Base-by-base conservation (phyloP, 441 rosid genomes). In the Theobroma grandiflorum region DNA sequence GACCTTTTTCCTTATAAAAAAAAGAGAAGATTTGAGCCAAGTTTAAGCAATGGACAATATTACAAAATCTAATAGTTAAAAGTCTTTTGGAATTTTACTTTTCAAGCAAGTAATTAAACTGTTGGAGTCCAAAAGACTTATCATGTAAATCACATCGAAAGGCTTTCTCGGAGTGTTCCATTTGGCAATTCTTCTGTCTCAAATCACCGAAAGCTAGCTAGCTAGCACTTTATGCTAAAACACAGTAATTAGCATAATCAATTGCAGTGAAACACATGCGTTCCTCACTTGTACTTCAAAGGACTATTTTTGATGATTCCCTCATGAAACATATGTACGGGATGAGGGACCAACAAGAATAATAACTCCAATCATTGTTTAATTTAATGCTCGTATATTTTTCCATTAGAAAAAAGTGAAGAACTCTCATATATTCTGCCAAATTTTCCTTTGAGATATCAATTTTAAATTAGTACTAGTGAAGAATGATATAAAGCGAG, bases 131-230 rank as follows among this genome's bases (percentile, higher is more conserved):
- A 35, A 64, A 26, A 16, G 7, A 6, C 1, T 64, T 0, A 7
- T 35, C 68, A 35, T 15, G 68, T 37, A 64, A 64, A 64, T 64
- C 68, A 64, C 68, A 37, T 64, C 45, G 10, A 64, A 64, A 64
- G 43, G 68, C 11, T 1, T 7, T 35, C 9, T 35, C 1, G 4
- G 22, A 64, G 8, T 64, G 68, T 35, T 35, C 4, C 3, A 64
- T 35, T 26, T 37, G 45, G 20, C 22, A 2, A 37, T 15, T 64
- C 22, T 64, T 6, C 10, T 6, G 68, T 64, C 68, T 37, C 12
- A 35, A 64, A 64, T 37, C 68, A 37, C 68, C 22, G n/a, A 33
- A 37, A 62, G 66, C 18, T 31, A 62, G 43, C 63, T 6, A 64
- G 22, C 22, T 61, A 11, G 10, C 68, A 64, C 68, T 64, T 64